phyloP scores from a whole-genome alignment of 2,329 filamentous ascomycete species.

The Botryotinia narcissicola region DNA sequence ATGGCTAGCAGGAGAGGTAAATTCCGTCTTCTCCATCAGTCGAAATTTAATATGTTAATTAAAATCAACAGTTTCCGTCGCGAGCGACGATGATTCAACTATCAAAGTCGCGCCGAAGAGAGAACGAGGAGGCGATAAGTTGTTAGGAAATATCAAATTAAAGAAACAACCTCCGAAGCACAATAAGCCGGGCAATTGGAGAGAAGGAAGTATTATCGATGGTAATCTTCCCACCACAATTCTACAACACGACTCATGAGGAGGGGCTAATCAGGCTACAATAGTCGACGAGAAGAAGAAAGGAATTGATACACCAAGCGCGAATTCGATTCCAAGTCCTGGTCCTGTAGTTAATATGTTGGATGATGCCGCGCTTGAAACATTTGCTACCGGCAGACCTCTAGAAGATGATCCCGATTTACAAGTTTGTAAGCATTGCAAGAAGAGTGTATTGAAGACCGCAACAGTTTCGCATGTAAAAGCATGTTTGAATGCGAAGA shows the following conservation, averaged over 20 bases:
- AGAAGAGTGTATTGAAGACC: slow-evolving; percentile 76
- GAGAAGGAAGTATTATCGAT: slow-evolving; percentile 61
- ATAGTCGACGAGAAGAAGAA: slow-evolving; percentile 55
- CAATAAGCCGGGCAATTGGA: slow-evolving; percentile 68
- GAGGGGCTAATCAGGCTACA: slow-evolving; percentile 13
- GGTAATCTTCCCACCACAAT: slow-evolving; percentile 39
- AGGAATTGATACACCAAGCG: slow-evolving; percentile 43
- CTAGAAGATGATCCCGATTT: slow-evolving; percentile 77
- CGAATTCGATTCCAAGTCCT: slow-evolving; percentile 45
- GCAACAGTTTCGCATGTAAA: slow-evolving; percentile 77
- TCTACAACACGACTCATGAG: not conserved
- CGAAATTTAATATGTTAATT: not conserved
- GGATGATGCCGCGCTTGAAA: slow-evolving; percentile 72
- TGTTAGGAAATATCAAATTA: slow-evolving; percentile 55
- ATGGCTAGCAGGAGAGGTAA: slow-evolving; percentile 12
- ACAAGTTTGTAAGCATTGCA: slow-evolving; percentile 90
- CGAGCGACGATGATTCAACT: slow-evolving; percentile 54
- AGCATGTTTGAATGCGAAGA: slow-evolving; percentile 69
- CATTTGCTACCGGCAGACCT: slow-evolving; percentile 78
- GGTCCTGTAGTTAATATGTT: slow-evolving; percentile 63
- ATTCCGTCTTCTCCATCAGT: rapidly evolving
- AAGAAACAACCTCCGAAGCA: slow-evolving; percentile 63
- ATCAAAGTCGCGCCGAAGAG: slow-evolving; percentile 61
- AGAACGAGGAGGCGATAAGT: slow-evolving; percentile 40
- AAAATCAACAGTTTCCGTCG: slow-evolving; percentile 22